Percentiles rank a stretch among this genome's conserved stretches.
phyloP scores from a whole-genome alignment of 495 filamentous ascomycete species.

The Podospora didyma region DNA sequence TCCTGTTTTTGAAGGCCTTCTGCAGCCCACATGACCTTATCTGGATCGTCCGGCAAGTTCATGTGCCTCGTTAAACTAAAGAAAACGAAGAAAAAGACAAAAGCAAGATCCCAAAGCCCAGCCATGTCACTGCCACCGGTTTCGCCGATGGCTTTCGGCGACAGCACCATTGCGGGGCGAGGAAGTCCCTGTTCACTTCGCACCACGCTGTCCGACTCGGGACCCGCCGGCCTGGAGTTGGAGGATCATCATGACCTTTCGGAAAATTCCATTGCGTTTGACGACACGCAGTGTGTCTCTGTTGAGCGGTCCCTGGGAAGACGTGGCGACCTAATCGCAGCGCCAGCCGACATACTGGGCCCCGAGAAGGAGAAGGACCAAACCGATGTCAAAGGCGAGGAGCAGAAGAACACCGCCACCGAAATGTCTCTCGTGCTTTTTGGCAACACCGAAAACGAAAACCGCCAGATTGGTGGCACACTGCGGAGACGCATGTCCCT shows the following conservation, averaged over 20 bases:
- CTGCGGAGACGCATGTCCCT: constrained; percentile 5
- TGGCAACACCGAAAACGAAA: not conserved
- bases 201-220: constrained; percentile 11
- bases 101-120: not conserved
- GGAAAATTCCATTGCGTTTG: constrained; percentile 10
- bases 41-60: too few relatives aligned
- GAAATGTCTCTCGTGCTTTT: not conserved
- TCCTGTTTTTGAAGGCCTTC: too few relatives aligned
- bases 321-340: not conserved
- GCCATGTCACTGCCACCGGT: not conserved
- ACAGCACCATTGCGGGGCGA: not conserved
- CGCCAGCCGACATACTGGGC: constrained; percentile 3
- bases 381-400: too few relatives aligned
- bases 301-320: constrained; percentile 10
- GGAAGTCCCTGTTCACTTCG: constrained; percentile 12
- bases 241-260: not conserved
- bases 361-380: not conserved
- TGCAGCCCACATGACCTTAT: too few relatives aligned
- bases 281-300: constrained; percentile 18
- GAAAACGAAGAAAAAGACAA: not conserved
- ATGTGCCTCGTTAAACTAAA: too few relatives aligned
- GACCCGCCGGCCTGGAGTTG: not conserved
- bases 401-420: not conserved
- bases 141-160: not conserved
- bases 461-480: not conserved